Evolutionary conservation across 352 stramenopile genomes (phyloP).

Genomic region (Globisporangium echinulatum): DNA sequence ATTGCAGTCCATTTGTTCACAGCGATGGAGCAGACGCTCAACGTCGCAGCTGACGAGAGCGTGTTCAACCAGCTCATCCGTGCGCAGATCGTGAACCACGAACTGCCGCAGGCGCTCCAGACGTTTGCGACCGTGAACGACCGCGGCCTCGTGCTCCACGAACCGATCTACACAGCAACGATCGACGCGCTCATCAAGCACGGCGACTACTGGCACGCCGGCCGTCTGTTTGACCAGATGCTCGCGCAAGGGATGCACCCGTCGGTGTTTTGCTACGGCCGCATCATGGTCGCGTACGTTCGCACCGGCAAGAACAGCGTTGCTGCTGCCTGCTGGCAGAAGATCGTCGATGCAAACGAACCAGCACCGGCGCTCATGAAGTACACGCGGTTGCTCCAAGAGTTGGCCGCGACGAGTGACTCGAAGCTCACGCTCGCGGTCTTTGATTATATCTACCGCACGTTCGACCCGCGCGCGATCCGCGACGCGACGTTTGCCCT

Average conservation of each 20-base stretch:
- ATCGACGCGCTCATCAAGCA: conserved; percentile 62
- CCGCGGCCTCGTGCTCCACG: conserved; percentile 38
- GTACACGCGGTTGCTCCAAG: conserved; percentile 59
- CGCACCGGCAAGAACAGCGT: conserved; percentile 56
- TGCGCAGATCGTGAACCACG: conserved; percentile 61
- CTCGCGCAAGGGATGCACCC: conserved; percentile 48
- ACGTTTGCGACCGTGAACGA: conserved; percentile 56
- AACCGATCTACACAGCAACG: conserved; percentile 72
- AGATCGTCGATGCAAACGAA: conserved; percentile 50
- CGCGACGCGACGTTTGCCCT: conserved; percentile 50
- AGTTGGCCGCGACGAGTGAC: conserved; percentile 54
- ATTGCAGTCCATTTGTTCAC: conserved; percentile 48
- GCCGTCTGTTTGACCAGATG: conserved; percentile 71
- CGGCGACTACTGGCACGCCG: conserved; percentile 60
- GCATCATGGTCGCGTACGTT: conserved; percentile 74
- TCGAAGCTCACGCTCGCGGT: conserved; percentile 51
- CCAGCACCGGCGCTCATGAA: conserved; percentile 31
- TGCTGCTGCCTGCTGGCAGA: conserved; percentile 63
- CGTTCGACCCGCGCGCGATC: conserved; percentile 38
- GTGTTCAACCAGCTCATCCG: conserved; percentile 74
- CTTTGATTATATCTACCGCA: conserved; percentile 51
- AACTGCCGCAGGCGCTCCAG: conserved; percentile 65
- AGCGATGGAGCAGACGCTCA: conserved; percentile 52
- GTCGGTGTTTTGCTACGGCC: conserved; percentile 66
- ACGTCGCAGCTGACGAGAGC: conserved; percentile 32